Evolutionary conservation across 768 basidiomycete genomes (phyloP).

Genomic region (Pulveroboletus sp.): DNA sequence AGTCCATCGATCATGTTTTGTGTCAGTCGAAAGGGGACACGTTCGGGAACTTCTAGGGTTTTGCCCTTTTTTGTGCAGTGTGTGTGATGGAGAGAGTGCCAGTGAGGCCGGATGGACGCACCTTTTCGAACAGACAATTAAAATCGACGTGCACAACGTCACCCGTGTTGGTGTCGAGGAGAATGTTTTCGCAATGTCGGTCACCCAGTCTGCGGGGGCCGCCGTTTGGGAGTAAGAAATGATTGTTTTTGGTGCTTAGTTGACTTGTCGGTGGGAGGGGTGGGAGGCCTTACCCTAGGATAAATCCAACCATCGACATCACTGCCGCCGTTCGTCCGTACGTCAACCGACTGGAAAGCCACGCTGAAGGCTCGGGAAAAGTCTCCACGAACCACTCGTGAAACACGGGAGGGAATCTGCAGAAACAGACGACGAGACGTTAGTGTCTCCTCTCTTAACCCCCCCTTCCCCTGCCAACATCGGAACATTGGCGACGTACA

Average conservation of each 20-base stretch:
- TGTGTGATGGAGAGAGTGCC: background rate
- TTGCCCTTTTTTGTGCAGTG: constrained; percentile 50
- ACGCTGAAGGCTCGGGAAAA: constrained; percentile 93
- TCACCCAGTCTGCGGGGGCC: constrained; percentile 75
- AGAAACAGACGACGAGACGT: background rate
- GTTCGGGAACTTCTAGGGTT: constrained; percentile 80
- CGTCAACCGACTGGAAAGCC: constrained; percentile 82
- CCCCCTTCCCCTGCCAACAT: background rate
- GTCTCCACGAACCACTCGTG: constrained; percentile 97
- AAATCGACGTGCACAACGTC: constrained; percentile 97
- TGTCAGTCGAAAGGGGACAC: constrained; percentile 91
- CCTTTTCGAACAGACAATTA: constrained; percentile 97
- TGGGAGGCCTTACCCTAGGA: constrained; percentile 63
- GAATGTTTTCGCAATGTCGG: constrained; percentile 93
- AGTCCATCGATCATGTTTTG: constrained; percentile 90
- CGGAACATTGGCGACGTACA: constrained; percentile 36
- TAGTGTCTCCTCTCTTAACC: background rate
- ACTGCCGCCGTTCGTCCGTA: constrained; percentile 91
- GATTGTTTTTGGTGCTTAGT: background rate
- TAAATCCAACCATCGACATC: constrained; percentile 98
- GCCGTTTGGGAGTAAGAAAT: background rate
- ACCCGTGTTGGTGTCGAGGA: constrained; percentile 83
- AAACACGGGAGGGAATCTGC: constrained; percentile 81
- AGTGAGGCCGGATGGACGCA: constrained; percentile 20
- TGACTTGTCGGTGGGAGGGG: accelerated